Conservation (phyloP, 2,329 filamentous ascomycete genomes). For the Fusarium robinianum region DNA sequence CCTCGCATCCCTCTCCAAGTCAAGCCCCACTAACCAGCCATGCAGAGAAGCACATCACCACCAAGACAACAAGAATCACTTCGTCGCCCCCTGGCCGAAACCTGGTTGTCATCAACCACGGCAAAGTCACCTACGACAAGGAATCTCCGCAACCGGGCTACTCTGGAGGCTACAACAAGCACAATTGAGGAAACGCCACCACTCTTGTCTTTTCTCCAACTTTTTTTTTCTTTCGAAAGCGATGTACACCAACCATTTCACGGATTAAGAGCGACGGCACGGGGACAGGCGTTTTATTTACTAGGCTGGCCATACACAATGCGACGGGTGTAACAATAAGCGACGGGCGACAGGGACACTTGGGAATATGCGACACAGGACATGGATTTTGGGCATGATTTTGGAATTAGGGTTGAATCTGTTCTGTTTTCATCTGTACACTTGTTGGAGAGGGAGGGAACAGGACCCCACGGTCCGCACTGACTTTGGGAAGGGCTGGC, state of each 20-base stretch:
- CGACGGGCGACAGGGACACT: conserved; percentile 13
- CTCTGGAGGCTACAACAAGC: conserved; percentile 31
- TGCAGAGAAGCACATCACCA: conserved; percentile 34
- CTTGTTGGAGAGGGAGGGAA: conserved; percentile 6
- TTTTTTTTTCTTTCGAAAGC: conserved; percentile 9
- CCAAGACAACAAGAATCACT: no score
- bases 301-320: conserved; percentile 17
- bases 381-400: conserved; percentile 9
- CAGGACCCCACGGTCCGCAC: conserved; percentile 15
- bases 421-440: conserved; percentile 16
- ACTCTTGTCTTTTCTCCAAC: conserved; percentile 4
- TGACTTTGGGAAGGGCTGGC: conserved; percentile 18
- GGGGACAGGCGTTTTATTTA: conserved; percentile 31
- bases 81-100: conserved; percentile 31
- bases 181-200: no score
- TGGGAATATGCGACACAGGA: conserved; percentile 11
- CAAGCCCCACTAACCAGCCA: conserved; percentile 26
- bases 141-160: conserved; percentile 40
- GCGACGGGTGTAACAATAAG: conserved; percentile 28
- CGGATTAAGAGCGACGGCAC: conserved; percentile 24
- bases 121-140: conserved; percentile 38
- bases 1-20: conserved; percentile 5
- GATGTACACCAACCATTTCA: conserved; percentile 16
- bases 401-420: conserved; percentile 13
- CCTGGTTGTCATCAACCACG: conserved; percentile 43